A percentile compares a stretch with the other conserved stretches of the same genome.
phyloP scores from a whole-genome alignment of 2,329 filamentous ascomycete species.

The Herpotrichia juniperi region DNA sequence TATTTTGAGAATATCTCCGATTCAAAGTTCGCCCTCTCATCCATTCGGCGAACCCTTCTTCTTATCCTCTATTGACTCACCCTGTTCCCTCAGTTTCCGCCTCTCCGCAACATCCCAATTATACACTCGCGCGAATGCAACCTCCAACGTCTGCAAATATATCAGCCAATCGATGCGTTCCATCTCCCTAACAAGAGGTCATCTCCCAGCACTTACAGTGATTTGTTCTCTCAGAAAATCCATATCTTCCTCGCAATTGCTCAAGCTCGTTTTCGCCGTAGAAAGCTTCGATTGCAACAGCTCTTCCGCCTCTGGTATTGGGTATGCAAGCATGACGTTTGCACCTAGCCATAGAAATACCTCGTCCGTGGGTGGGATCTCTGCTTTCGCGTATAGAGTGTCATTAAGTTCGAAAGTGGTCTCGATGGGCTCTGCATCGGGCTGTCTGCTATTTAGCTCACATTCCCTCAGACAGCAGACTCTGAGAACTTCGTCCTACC shows the following conservation, averaged over 20 bases:
- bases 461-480: constrained; percentile 49
- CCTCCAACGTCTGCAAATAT: constrained; percentile 81
- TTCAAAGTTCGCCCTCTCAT: constrained; percentile 11
- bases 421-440: constrained; percentile 72
- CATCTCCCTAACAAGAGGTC: constrained; percentile 13
- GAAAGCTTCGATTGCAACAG: constrained; percentile 78
- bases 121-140: constrained; percentile 95
- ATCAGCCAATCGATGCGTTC: constrained; percentile 22
- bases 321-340: constrained; percentile 97
- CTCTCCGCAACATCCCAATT: constrained; percentile 99
- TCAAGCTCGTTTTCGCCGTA: constrained; percentile 78
- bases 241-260: constrained; percentile 94
- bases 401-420: constrained; percentile 97
- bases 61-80: constrained; percentile 52
- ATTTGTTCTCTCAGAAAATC: constrained; percentile 97
- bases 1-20: no score
- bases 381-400: constrained; percentile 88
- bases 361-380: constrained; percentile 81
- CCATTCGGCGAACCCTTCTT: constrained; percentile 33
- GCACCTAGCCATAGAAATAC: constrained; percentile 98
- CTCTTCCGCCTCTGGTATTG: constrained; percentile 82
- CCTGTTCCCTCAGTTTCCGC: constrained; percentile 79
- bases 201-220: constrained; percentile 63
- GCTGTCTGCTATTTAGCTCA: constrained; percentile 30
- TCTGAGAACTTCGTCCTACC: constrained; percentile 51